Evolutionary conservation across 2,329 filamentous ascomycete genomes (phyloP).

Genomic region (Emergomyces orientalis): DNA sequence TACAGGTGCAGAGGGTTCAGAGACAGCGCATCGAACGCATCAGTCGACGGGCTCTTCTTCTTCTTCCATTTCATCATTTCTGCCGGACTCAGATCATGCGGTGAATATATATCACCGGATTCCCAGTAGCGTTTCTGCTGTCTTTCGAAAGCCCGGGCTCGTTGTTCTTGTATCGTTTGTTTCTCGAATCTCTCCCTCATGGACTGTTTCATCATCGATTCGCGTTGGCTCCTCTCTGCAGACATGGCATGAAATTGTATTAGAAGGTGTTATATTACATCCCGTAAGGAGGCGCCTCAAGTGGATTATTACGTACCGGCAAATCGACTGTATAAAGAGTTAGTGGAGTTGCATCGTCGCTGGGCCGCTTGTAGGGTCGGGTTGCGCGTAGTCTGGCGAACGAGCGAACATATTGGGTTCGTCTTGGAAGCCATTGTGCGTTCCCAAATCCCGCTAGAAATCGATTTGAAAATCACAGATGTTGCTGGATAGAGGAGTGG

Average conservation of each 20-base stretch:
- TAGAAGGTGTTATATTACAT: neutral
- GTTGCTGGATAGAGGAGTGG: neutral
- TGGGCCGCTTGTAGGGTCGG: neutral
- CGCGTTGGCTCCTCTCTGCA: conserved; percentile 5
- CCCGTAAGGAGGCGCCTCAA: neutral
- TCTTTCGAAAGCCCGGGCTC: conserved; percentile 28
- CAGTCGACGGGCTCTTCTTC: conserved; percentile 46
- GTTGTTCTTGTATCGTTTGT: conserved; percentile 30
- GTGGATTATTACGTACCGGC: neutral
- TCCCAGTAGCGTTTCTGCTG: conserved; percentile 57
- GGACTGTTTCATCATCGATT: conserved; percentile 5
- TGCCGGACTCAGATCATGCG: conserved; percentile 67
- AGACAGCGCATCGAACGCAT: conserved; percentile 71
- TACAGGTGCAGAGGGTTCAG: conserved; percentile 78
- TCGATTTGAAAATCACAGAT: neutral
- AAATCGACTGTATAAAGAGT: conserved; percentile 4
- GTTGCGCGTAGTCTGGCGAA: neutral
- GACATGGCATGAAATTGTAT: neutral
- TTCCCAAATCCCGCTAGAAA: neutral
- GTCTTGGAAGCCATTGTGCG: conserved; percentile 4
- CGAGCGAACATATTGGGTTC: neutral
- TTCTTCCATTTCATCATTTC: conserved; percentile 77
- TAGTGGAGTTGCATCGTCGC: conserved; percentile 5
- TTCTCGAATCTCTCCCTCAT: conserved; percentile 22
- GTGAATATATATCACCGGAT: conserved; percentile 77